Evolutionary conservation across 2,329 filamentous ascomycete genomes (phyloP), one percentile per base, ranked within the genome.

Genomic region (Xylariaceae sp.): DNA sequence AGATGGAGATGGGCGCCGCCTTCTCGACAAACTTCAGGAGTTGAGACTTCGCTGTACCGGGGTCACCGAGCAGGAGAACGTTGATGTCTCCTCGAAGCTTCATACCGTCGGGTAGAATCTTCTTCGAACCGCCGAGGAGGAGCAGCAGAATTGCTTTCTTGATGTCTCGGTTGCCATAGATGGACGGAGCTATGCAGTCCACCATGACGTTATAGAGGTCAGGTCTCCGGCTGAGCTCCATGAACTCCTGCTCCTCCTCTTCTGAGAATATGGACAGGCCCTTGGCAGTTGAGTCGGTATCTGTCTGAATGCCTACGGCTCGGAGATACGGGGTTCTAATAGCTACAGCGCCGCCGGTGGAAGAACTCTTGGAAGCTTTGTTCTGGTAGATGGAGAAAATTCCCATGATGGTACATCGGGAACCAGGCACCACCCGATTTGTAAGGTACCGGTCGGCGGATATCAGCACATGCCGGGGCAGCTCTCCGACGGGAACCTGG

Each of bases 371-470:
- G 26, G 77, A 82, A 25, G 81, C 83, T 60, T 96, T 96, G 49
- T 82, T 83, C 58, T 95, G 87, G 60, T 95, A 98, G 53, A 96
- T 96, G 19, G 90, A 95, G 65, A 95, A 98, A 21, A 98, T 87
- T 14, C 92, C 92, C 76, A 92, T 96, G 13, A 98, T 74, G 3
- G 88, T 94, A 58, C 92, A 98, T 56, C 90, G 75, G 32, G 90
- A 93, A 19, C 92, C 92, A 5, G 92, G 92, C 3, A 98, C 89
- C 3, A 98, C 92, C 32, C 88, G 78, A 56, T 98, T 98, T 9
- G 90, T 92, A 29, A 98, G 68, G 55, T 96, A 95, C 33, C 92
- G 77, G 55, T 98, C 92, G n/a, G 92, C 92, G 0, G 89, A 94
- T 40, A 98, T 85, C 41, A 96, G 75, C 29, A 98, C 93, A 51